Conservation (phyloP, 148 eudicot genomes). For the Camellia granthamiana region DNA sequence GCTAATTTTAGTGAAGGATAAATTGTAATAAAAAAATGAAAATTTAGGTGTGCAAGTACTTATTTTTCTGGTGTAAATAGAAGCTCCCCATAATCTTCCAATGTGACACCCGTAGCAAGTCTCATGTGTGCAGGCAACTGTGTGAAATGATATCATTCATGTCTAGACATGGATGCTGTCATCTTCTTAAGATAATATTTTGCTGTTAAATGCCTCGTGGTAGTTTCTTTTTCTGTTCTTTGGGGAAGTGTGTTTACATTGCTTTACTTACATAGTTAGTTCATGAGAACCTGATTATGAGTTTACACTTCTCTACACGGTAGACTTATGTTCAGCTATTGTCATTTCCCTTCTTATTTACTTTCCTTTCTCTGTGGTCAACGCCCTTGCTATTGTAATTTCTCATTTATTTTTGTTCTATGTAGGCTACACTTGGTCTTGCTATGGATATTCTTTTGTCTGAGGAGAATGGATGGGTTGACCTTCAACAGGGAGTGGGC, state of each 20-base stretch:
- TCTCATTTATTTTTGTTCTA: slow-evolving; percentile 17
- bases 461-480: slow-evolving; percentile 90
- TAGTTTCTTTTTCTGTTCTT: not conserved
- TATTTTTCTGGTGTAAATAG: no score
- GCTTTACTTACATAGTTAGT: not conserved
- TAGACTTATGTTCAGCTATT: slow-evolving; percentile 6
- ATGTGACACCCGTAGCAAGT: no score
- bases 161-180: not conserved
- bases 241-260: not conserved
- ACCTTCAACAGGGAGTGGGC: slow-evolving; percentile 93
- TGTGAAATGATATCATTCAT: not conserved
- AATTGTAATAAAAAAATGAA: no score
- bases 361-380: slow-evolving; percentile 9
- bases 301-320: not conserved
- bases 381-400: not conserved
- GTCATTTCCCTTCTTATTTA: not conserved
- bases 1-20: no score
- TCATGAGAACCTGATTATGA: not conserved
- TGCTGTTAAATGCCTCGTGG: not conserved
- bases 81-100: no score
- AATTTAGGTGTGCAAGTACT: no score
- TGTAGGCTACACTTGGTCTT: slow-evolving; percentile 91
- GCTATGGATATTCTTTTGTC: slow-evolving; percentile 84
- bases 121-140: not conserved
- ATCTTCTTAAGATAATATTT: not conserved